Evolutionary conservation across 2,329 filamentous ascomycete species (phyloP), one percentile per base, ranked within the genome.

Genomic region (Fusarium marasasianum): DNA sequence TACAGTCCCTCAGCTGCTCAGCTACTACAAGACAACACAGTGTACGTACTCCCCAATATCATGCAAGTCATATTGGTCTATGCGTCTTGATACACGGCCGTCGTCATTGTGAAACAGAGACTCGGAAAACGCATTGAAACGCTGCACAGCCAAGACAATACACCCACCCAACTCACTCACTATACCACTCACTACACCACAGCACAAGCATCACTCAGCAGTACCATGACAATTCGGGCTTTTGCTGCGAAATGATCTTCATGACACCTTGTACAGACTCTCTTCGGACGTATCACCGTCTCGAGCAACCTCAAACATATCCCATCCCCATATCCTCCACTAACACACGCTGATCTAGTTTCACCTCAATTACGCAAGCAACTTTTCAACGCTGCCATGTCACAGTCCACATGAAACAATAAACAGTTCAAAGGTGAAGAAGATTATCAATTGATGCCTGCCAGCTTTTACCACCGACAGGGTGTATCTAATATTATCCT

Each of bases 381-480:
- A 53, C 8, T 41, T 41, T 24, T 24, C 31, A 35, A 50, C 11
- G 18, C 29, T 44, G 44, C 24, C 35, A 70, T 65, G 55, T 63
- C 48, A 55, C 48, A 56, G 33, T 43, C 29, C 45, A 40, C 33
- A 35, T 55, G 47, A 41, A 66, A 43, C 59, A 56, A 35, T 41
- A 54, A 64, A 57, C 43, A 47, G 62, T 63, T 64, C 62, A 63
- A 60, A 60, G 60, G 47, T 68, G 51, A 75, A 67, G 54, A 75
- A 75, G 72, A 75, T 67, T 54, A 67, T 73, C 70, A 75, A 75
- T 75, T 75, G 66, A 65, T 69, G 51, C 69, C 65, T 63, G 55
- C 61, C 72, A 73, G 72, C 72, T 75, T 75, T 75, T 51, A 75
- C 72, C 72, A 62, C 72, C 35, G 72, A 56, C 69, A 66, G 65